Conservation (phyloP, 2,329 filamentous ascomycete species). For the Alternaria solani region DNA sequence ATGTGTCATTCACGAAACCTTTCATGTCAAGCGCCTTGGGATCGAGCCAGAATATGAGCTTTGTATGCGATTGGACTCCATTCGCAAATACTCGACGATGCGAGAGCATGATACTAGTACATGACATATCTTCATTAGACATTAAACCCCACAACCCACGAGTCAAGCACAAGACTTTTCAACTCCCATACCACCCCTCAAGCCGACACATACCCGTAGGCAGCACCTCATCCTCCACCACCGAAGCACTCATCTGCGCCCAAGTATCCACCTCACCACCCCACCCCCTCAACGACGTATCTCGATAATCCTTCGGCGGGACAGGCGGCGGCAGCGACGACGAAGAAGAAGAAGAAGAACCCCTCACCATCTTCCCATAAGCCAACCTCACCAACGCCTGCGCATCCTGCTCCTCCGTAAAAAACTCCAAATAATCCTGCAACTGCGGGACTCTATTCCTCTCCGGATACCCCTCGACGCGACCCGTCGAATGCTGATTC, state of each 20-base stretch:
- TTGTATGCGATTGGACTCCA: background rate
- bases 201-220: background rate
- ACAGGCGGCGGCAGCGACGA: conserved; percentile 17
- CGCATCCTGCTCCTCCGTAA: conserved; percentile 23
- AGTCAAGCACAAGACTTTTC: no score
- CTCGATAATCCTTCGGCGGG: conserved; percentile 21
- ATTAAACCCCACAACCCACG: background rate
- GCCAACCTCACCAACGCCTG: conserved; percentile 33
- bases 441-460: conserved; percentile 27
- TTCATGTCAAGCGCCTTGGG: background rate
- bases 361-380: conserved; percentile 24
- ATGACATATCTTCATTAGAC: background rate
- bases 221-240: background rate
- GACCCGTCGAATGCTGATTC: conserved; percentile 35
- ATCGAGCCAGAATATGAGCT: background rate
- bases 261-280: background rate
- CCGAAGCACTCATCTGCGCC: background rate
- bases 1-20: background rate
- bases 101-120: background rate
- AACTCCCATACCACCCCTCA: background rate
- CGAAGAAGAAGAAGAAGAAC: conserved; percentile 19
- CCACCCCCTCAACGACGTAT: background rate
- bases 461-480: conserved; percentile 43
- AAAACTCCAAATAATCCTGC: conserved; percentile 44
- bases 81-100: background rate